Percentiles rank a stretch among this genome's conserved stretches.
These are phyloP conservation scores for Ogataea nitratoaversa DNA, from an alignment of 805 yeast species.

Conservation along the genomic window DNA sequence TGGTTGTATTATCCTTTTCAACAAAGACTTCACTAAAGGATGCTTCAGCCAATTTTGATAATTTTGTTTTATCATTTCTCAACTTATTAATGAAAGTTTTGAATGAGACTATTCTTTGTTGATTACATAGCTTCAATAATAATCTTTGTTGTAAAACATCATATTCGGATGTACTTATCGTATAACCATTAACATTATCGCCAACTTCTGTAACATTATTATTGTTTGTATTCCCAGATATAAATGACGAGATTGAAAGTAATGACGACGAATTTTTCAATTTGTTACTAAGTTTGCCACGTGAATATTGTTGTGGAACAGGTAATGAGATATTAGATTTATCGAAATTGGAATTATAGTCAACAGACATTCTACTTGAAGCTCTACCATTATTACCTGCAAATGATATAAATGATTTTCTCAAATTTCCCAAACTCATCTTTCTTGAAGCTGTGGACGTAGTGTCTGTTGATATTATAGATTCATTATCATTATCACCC, in stretches of 20 bases:
- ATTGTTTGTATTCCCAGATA: conserved; percentile 11
- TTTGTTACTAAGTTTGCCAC: conserved; percentile 51
- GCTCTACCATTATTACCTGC: conserved; percentile 1
- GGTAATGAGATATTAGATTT: conserved; percentile 53
- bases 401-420: conserved; percentile 13
- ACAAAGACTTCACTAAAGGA: conserved; percentile 42
- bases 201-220: conserved; percentile 7
- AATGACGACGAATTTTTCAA: conserved; percentile 48
- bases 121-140: conserved; percentile 34
- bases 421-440: conserved; percentile 9
- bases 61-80: conserved; percentile 13
- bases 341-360: conserved; percentile 27
- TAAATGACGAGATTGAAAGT: conserved; percentile 35
- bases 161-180: conserved; percentile 33
- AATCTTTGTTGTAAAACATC: conserved; percentile 29
- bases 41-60: conserved; percentile 43
- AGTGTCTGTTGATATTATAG: conserved; percentile 6
- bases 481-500: conserved; percentile 12
- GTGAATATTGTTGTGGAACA: conserved; percentile 49
- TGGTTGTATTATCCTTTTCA: conserved; percentile 22
- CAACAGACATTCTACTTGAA: conserved; percentile 19
- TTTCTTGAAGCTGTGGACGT: conserved; percentile 9
- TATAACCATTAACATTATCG: conserved; percentile 17
- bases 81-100: conserved; percentile 25
- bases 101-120: conserved; percentile 30